phyloP scores from a whole-genome alignment of 1,284 basidiomycete genomes.

The Microbotryum scabiosae region DNA sequence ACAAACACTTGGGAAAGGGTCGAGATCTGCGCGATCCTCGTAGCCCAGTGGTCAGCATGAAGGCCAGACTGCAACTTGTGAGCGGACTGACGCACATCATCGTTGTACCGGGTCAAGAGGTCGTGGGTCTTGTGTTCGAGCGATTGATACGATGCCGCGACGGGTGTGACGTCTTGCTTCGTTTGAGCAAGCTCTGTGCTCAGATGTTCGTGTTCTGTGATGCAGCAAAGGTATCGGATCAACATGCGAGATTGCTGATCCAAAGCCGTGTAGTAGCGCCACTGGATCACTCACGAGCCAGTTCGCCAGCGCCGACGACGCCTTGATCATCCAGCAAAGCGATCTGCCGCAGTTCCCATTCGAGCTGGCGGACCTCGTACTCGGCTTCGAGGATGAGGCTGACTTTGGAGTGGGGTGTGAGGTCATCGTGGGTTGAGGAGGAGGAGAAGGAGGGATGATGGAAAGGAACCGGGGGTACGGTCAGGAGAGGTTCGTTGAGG shows the following conservation, averaged over 20 bases:
- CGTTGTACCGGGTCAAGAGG: conserved; percentile 31
- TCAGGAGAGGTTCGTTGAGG: conserved; percentile 32
- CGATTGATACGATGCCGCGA: conserved; percentile 5
- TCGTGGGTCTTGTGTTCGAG: conserved; percentile 24
- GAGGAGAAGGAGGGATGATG: not conserved
- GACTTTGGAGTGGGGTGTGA: conserved; percentile 25
- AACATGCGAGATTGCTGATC: too few species aligned
- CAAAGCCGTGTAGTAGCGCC: too few species aligned
- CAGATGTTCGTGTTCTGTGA: conserved; percentile 21
- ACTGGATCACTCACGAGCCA: conserved; percentile 22
- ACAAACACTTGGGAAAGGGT: conserved; percentile 35
- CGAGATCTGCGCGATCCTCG: conserved; percentile 23
- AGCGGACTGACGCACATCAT: conserved; percentile 27
- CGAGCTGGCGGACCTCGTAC: conserved; percentile 31
- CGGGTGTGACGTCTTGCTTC: conserved; percentile 1
- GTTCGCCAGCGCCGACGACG: conserved; percentile 30
- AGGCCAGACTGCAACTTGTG: too few species aligned
- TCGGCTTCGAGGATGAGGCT: conserved; percentile 34
- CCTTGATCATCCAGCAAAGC: conserved; percentile 28
- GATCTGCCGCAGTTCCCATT: conserved; percentile 34
- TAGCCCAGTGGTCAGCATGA: not conserved
- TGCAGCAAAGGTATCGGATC: too few species aligned
- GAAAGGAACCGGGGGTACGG: conserved; percentile 12
- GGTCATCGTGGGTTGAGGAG: not conserved
- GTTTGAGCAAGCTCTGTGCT: conserved; percentile 8